Evolutionary conservation across 2,329 filamentous ascomycete genomes (phyloP).

Genomic region (Paracamarosporium sp.): DNA sequence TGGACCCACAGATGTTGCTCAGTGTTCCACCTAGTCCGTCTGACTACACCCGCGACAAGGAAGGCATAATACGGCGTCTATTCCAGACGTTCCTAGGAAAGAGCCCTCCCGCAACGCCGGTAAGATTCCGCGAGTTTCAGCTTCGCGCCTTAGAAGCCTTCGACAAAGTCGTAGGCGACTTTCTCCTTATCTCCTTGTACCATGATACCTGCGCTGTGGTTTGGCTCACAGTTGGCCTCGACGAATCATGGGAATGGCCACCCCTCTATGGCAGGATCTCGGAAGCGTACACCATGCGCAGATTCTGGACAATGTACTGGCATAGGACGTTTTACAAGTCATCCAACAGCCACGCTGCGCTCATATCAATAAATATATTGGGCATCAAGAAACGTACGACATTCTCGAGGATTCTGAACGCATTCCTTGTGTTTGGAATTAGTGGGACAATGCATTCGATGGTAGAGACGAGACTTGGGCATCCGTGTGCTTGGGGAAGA

Average conservation of each 20-base stretch:
- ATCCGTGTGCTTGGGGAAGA: conserved; percentile 11
- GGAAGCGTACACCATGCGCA: conserved; percentile 8
- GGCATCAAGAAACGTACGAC: conserved; percentile 4
- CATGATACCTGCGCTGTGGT: conserved; percentile 12
- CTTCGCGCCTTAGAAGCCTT: conserved; percentile 5
- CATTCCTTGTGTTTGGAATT: conserved; percentile 9
- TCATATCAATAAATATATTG: not conserved
- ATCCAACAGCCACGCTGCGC: conserved; percentile 10
- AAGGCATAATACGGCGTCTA: conserved; percentile 9
- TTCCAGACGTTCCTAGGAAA: not conserved
- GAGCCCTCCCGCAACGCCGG: not conserved
- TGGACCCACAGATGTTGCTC: not conserved
- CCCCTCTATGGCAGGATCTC: conserved; percentile 10
- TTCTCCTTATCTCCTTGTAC: conserved; percentile 7
- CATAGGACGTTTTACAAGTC: conserved; percentile 13
- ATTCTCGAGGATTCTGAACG: conserved; percentile 5
- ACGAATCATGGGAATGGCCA: conserved; percentile 14
- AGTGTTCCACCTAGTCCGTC: not conserved
- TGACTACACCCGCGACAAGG: conserved; percentile 9
- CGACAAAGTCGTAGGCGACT: conserved; percentile 8
- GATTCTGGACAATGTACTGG: conserved; percentile 14
- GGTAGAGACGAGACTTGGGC: conserved; percentile 10
- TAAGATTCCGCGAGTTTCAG: conserved; percentile 9
- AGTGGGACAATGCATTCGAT: conserved; percentile 11
- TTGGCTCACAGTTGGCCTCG: conserved; percentile 6